phyloP scores from a whole-genome alignment of 225 moss, liverwort and hornwort genomes.

The Sphagnum tenellum region DNA sequence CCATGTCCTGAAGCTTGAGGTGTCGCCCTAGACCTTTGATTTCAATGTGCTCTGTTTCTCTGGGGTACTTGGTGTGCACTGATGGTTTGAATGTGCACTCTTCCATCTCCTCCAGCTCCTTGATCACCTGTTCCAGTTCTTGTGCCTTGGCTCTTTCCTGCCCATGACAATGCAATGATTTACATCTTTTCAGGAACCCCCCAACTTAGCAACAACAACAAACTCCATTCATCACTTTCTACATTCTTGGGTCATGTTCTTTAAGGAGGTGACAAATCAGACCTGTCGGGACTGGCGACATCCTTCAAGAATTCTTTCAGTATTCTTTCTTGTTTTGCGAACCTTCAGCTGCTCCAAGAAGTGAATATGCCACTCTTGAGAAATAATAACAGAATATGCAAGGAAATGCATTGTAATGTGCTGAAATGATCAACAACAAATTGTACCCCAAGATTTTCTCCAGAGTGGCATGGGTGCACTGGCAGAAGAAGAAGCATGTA shows the following conservation, averaged over 20 bases:
- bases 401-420: too few species aligned
- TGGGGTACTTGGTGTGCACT: constrained; percentile 48
- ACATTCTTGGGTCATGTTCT: too few species aligned
- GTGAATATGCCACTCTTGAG: background rate
- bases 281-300: constrained; percentile 55
- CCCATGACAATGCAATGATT: background rate
- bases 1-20: constrained; percentile 75
- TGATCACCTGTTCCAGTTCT: constrained; percentile 49
- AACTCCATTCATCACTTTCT: too few species aligned
- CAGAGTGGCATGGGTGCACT: too few species aligned
- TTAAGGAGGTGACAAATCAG: background rate
- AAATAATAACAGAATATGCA: too few species aligned
- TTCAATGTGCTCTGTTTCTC: constrained; percentile 49
- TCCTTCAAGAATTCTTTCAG: constrained; percentile 49
- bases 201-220: too few species aligned
- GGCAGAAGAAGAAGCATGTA: constrained; percentile 4
- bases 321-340: constrained; percentile 30
- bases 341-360: constrained; percentile 40
- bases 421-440: too few species aligned
- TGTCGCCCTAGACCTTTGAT: constrained; percentile 85
- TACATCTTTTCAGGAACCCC: background rate
- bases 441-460: too few species aligned
- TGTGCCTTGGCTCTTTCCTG: constrained; percentile 73
- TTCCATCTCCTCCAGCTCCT: constrained; percentile 69
- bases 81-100: constrained; percentile 88